These are phyloP conservation scores for Sclerotinia subarctica DNA, from an alignment of 2,329 filamentous ascomycete species.

Conservation along the genomic window DNA sequence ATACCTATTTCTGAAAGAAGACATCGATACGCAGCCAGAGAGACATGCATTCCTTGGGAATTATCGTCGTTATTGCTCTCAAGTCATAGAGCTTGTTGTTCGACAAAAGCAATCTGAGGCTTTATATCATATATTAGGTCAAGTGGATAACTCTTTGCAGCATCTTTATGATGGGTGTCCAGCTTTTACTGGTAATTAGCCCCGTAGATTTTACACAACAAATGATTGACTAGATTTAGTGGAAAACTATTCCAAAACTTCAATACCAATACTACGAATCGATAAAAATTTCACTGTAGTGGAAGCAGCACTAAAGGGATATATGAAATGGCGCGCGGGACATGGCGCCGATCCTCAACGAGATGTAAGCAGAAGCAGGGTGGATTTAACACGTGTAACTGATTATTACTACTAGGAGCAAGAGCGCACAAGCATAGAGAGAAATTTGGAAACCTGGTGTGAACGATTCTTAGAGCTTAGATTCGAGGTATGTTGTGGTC, in stretches of 20 bases:
- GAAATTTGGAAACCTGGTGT: constrained; percentile 69
- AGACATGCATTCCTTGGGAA: constrained; percentile 94
- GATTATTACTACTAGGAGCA: constrained; percentile 40
- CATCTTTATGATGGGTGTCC: constrained; percentile 71
- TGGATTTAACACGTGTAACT: constrained; percentile 25
- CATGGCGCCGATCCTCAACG: constrained; percentile 51
- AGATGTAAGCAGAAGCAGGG: constrained; percentile 30
- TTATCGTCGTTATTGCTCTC: constrained; percentile 85
- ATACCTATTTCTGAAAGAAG: constrained; percentile 79
- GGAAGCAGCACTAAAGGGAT: constrained; percentile 84
- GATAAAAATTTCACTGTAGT: constrained; percentile 90
- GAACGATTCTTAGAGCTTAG: constrained; percentile 65
- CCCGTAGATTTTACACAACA: constrained; percentile 13
- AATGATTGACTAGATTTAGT: constrained; percentile 37
- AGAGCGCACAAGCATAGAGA: constrained; percentile 56
- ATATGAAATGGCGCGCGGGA: constrained; percentile 68
- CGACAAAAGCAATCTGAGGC: constrained; percentile 79
- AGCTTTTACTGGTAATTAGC: constrained; percentile 59
- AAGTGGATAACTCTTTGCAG: constrained; percentile 70
- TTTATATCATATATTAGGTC: constrained; percentile 78
- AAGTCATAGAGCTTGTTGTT: constrained; percentile 84
- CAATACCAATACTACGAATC: constrained; percentile 69
- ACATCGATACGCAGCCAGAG: constrained; percentile 92
- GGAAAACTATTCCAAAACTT: constrained; percentile 63
- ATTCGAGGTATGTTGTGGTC: constrained; percentile 50